Conservation (phyloP, 345 rosid species). For the Psidium friedrichsthalianum region DNA sequence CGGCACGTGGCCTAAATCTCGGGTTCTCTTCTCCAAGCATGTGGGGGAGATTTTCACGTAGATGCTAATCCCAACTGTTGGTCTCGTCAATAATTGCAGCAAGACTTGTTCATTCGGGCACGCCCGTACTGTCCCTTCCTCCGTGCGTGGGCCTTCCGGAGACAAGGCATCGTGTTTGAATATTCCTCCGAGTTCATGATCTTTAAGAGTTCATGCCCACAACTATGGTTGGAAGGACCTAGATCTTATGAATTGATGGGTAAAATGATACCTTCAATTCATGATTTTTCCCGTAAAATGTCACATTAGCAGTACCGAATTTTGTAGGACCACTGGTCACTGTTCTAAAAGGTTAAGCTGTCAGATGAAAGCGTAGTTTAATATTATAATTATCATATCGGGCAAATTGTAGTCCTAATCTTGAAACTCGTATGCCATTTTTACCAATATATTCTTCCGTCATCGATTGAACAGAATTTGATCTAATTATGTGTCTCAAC, state of each 20-base stretch:
- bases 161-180: neutral
- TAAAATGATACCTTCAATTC: no score
- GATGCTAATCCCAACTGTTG: neutral
- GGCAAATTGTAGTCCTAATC: no score
- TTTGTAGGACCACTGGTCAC: no score
- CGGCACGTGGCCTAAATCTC: neutral
- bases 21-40: neutral
- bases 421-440: no score
- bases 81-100: neutral
- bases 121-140: neutral
- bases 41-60: neutral
- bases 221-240: no score
- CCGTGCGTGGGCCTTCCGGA: neutral
- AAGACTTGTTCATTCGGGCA: neutral
- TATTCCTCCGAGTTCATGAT: neutral
- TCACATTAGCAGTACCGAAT: no score
- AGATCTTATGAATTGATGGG: neutral
- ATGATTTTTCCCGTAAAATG: neutral
- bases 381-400: no score
- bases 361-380: no score
- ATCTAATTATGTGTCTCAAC: neutral
- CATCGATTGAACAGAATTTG: no score
- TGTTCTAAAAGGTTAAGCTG: accelerated
- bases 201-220: neutral
- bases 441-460: no score